phyloP scores from a whole-genome alignment of 495 filamentous ascomycete species.

The Talaromyces borbonicus region DNA sequence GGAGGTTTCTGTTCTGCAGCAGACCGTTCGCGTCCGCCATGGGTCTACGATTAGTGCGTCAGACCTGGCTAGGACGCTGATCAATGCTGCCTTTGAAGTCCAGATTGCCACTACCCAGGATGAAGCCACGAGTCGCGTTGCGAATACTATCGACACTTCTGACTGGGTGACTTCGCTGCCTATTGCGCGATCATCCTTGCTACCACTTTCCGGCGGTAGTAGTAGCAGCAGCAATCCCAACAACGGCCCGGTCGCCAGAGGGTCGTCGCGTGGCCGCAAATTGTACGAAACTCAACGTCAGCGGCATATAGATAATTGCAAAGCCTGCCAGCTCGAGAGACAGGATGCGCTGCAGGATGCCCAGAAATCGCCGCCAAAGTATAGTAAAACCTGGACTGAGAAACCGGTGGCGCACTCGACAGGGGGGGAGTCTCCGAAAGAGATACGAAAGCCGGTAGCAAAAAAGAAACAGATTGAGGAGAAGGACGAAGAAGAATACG shows the following conservation, averaged over 20 bases:
- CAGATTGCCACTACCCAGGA: conserved; percentile 35
- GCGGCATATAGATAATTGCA: conserved; percentile 36
- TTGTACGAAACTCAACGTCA: not conserved
- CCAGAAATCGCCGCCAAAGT: not conserved
- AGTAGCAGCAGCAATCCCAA: no score
- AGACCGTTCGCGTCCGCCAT: conserved; percentile 36
- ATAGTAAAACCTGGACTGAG: not conserved
- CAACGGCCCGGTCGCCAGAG: not conserved
- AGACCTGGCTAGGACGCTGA: conserved; percentile 29
- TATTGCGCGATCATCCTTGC: not conserved
- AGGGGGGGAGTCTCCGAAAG: not conserved
- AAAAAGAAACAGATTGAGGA: no score
- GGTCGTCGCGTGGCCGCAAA: not conserved
- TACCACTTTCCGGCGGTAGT: no score
- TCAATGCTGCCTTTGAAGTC: conserved; percentile 42
- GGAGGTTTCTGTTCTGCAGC: conserved; percentile 35
- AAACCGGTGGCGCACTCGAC: not conserved
- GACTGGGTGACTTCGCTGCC: not conserved
- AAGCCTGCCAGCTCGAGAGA: conserved; percentile 38
- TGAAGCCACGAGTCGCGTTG: conserved; percentile 5
- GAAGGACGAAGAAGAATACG: no score
- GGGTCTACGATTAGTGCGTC: conserved; percentile 16
- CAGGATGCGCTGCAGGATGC: not conserved
- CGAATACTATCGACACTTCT: conserved; percentile 5
- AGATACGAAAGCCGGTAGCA: not conserved